phyloP scores from a whole-genome alignment of 192 early-diverging fungal genomes.

The Borealophlyctis nickersoniae region DNA sequence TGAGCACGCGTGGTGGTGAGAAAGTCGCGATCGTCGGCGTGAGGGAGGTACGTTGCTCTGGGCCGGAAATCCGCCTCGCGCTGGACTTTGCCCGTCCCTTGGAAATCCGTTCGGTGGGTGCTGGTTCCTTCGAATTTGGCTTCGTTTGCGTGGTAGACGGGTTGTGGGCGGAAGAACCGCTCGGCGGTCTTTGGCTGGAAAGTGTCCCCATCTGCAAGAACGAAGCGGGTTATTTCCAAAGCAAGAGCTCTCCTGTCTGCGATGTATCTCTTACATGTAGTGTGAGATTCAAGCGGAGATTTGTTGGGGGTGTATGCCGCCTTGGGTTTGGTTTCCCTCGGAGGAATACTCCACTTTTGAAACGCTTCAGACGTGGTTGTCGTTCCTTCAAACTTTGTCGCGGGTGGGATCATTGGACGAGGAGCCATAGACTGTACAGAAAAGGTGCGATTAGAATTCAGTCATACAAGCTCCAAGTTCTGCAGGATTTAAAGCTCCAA shows the following conservation, averaged over 20 bases:
- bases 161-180: background rate
- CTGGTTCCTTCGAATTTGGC: conserved; percentile 40
- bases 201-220: conserved; percentile 18
- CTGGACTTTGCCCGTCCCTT: background rate
- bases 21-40: conserved; percentile 46
- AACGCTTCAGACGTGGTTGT: conserved; percentile 40
- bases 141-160: conserved; percentile 10
- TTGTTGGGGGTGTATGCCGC: conserved; percentile 35
- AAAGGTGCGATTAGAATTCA: background rate
- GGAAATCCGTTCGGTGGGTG: conserved; percentile 21
- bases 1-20: conserved; percentile 31
- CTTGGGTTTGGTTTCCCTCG: conserved; percentile 15
- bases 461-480: background rate
- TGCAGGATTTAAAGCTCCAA: background rate
- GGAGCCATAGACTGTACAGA: background rate
- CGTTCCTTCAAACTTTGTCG: conserved; percentile 32
- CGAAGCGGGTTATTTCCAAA: too few relatives aligned
- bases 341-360: conserved; percentile 30
- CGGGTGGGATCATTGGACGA: conserved; percentile 4
- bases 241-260: too few relatives aligned
- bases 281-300: conserved; percentile 32
- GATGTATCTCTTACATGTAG: conserved; percentile 40
- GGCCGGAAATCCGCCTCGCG: conserved; percentile 39
- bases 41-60: conserved; percentile 27
- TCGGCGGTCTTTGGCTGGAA: conserved; percentile 30